A percentile compares a stretch with the other conserved stretches of the same genome.
These are phyloP conservation scores for Vigna hirtella DNA, from an alignment of 306 rosid genomes.

Conservation along the genomic window DNA sequence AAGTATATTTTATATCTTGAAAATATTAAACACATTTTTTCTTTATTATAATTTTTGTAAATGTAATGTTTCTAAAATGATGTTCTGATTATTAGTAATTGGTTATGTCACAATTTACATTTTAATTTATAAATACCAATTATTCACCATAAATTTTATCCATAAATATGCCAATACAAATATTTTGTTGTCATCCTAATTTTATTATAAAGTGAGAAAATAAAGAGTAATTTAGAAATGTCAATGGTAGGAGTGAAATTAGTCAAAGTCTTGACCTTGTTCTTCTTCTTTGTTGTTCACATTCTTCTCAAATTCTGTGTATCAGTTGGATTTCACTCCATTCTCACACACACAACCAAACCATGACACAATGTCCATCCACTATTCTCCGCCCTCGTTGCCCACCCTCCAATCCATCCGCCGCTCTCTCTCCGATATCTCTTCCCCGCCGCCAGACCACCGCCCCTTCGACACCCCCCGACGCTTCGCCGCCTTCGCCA, in stretches of 20 bases:
- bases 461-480: constrained; percentile 27
- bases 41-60: too few species aligned
- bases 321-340: neutral
- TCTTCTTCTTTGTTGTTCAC: neutral
- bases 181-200: too few species aligned
- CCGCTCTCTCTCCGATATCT: constrained; percentile 47
- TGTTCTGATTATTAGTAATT: too few species aligned
- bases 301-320: neutral
- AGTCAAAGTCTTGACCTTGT: neutral
- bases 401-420: constrained; percentile 43
- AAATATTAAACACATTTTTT: too few species aligned
- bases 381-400: constrained; percentile 14
- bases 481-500: constrained; percentile 15
- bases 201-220: too few species aligned
- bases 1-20: too few species aligned
- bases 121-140: too few species aligned
- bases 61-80: too few species aligned
- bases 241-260: neutral
- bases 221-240: too few species aligned
- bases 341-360: neutral
- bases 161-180: too few species aligned
- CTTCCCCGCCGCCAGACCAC: constrained; percentile 9
- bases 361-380: constrained; percentile 26
- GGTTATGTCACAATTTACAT: too few species aligned
- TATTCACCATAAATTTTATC: too few species aligned